Conservation (phyloP, 179 eudicot species). For the Patellifolia procumbens region DNA sequence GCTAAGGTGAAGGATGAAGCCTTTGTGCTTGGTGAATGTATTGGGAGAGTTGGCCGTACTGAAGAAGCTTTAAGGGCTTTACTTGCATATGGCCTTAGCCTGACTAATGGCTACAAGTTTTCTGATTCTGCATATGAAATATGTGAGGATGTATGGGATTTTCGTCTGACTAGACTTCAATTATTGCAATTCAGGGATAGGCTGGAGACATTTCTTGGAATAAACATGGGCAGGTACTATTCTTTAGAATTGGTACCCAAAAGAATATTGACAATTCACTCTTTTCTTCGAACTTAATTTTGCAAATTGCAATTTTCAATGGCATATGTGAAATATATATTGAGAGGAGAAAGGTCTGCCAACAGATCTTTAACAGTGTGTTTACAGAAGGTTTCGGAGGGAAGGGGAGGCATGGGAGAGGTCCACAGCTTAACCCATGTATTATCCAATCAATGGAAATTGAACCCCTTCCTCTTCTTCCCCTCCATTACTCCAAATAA, state of each 20-base stretch:
- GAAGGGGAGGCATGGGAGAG: too few species aligned
- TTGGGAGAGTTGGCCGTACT: constrained; percentile 69
- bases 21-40: constrained; percentile 80
- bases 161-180: constrained; percentile 71
- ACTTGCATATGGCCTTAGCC: constrained; percentile 66
- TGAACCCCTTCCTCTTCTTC: too few species aligned
- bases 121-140: constrained; percentile 41
- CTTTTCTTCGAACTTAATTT: neutral
- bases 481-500: too few species aligned
- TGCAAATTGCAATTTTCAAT: neutral
- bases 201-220: constrained; percentile 94
- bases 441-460: too few species aligned
- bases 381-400: neutral
- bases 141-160: constrained; percentile 60
- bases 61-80: constrained; percentile 74
- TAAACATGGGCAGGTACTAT: constrained; percentile 95
- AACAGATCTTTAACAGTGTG: neutral
- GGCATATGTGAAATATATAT: neutral
- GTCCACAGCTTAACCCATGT: too few species aligned
- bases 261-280: neutral
- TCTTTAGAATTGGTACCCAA: constrained; percentile 3
- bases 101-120: constrained; percentile 64
- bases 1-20: constrained; percentile 74
- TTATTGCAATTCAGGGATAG: constrained; percentile 84
- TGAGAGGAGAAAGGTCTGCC: neutral